Base-by-base conservation (phyloP, 2,329 filamentous ascomycete species). In the Paracamarosporium sp. region DNA sequence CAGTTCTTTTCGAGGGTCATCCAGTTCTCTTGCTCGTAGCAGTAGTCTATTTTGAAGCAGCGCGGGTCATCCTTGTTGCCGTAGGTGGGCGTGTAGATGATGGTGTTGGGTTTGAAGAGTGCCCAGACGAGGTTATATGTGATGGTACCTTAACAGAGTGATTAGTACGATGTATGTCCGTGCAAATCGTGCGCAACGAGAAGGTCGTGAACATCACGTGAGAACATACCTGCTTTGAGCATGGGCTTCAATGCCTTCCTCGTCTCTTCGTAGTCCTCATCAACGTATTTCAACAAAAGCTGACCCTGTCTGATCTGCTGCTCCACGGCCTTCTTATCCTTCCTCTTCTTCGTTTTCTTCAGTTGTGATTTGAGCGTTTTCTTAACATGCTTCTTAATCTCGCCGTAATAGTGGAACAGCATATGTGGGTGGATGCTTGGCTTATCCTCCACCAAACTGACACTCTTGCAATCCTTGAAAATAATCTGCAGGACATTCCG, bases 101-200 rank as follows among this genome's bases (percentile, higher is more conserved):
- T 85, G 0, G 91, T 92, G 67, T 92, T 91, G 0, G 93, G 93
- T 70, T 95, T 96, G 84, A 90, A 96, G 3, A 97, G 79, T 0
- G 92, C 92, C 93, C 93, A 96, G 1, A 96, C 80, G 2, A 96
- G 83, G 56, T 97, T 92, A 66, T 93, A 97, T 0, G 92, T 96
- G 72, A 96, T 96, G 43, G 92, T 87, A 8, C 92, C 48, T 51
- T 9, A 1, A 9, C 24, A 27, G 2, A 33, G n/a, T 1, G 20
- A 20, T 50, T 11, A 51, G 11, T 25, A 48, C 17, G 3, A 11
- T 5, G 27, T 15, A 31, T 7, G 7, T 25, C 2, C 31, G 12
- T 35, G 20, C n/a, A 17, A 5, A 9, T 8, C 6, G 17, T 17
- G 22, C n/a, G 36, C 7, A 2, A 22, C 6, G 9, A 9, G 17